Base-by-base conservation (phyloP, 768 basidiomycete species). In the Tulasnella sp. region DNA sequence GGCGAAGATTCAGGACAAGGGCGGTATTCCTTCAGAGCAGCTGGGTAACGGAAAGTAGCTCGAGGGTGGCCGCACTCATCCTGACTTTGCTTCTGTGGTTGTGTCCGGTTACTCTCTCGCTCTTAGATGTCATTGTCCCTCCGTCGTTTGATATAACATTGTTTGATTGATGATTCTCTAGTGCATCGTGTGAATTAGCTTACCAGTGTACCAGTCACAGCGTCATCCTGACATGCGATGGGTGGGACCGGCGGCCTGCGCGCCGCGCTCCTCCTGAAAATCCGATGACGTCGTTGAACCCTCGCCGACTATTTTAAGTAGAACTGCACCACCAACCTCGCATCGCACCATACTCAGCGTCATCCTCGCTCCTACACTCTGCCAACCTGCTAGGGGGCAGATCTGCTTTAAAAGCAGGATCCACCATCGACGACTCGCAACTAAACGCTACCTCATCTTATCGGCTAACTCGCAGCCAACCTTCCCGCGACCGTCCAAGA, bases 31-130 rank as follows among this genome's bases (percentile, higher is more conserved):
- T 5, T 81, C 82, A 16, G 86, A 86, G 81, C 86, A 86, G 81
- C 86, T 86, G 82, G 85, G 86, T 80, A 86, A 86, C 80, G 86
- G 86, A 74, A 87, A 87, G 84, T 86, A 87, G 83, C 82, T 86
- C 72, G 85, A 85, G 80, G 85, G 86, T 79, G 85, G 85, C 39
- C 80, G 85, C 78, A 86, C 85, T 74, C 82, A 85, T 15, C 44
- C 74, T 44, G 81, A 81, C 74, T 82, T 23, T 51, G 44, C 16
- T 20, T 23, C 11, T 51, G 51, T n/a, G 6, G 23, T 51, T 51
- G 51, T 20, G 20, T 23, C 23, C 20, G 5, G 9, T 20, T 51
- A 20, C 10, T 6, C 23, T 4, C 23, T 51, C 51, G 18, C 18
- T 20, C 51, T 51, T 20, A 9, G 9, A n/a, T 23, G 23, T 51